Conservation (phyloP, 208 protist genomes). For the Trypanosoma boissoni region DNA sequence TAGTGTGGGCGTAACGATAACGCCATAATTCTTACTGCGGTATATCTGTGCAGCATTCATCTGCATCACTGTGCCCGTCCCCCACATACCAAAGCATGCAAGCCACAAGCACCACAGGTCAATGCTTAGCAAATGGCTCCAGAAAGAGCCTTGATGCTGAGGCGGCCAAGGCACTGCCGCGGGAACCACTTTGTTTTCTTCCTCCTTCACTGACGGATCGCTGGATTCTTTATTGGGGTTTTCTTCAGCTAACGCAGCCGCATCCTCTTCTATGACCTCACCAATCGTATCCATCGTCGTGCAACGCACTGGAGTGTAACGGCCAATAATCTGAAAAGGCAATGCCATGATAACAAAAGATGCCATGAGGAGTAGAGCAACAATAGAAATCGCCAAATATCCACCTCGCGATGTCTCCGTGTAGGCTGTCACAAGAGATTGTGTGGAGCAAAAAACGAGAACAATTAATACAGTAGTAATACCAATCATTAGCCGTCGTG, state of each 20-base stretch:
- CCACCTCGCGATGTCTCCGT: slow-evolving; percentile 25
- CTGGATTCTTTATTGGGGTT: neutral
- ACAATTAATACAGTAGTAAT: slow-evolving; percentile 33
- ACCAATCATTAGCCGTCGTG: slow-evolving; percentile 47
- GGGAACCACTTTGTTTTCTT: neutral
- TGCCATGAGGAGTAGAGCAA: slow-evolving; percentile 43
- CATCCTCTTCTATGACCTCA: slow-evolving; percentile 23
- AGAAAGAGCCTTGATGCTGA: slow-evolving; percentile 66
- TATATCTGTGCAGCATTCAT: slow-evolving; percentile 81
- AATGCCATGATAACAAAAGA: slow-evolving; percentile 54
- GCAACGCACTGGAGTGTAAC: slow-evolving; percentile 37
- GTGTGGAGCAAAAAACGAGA: slow-evolving; percentile 52
- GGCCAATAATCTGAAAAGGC: slow-evolving; percentile 63
- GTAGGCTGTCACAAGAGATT: slow-evolving; percentile 52
- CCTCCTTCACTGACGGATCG: no score
- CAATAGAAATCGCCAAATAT: slow-evolving; percentile 46
- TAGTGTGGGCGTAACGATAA: slow-evolving; percentile 27
- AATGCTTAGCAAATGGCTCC: slow-evolving; percentile 53
- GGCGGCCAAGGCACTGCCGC: slow-evolving; percentile 9
- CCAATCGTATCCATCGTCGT: slow-evolving; percentile 41
- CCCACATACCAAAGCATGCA: slow-evolving; percentile 68
- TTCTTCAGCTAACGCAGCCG: slow-evolving; percentile 12
- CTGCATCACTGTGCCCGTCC: slow-evolving; percentile 63
- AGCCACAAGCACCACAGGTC: slow-evolving; percentile 76
- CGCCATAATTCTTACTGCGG: slow-evolving; percentile 49